Evolutionary conservation across 1,284 basidiomycete genomes (phyloP), one percentile per base, ranked within the genome.

Genomic region (Leccinum insolens): DNA sequence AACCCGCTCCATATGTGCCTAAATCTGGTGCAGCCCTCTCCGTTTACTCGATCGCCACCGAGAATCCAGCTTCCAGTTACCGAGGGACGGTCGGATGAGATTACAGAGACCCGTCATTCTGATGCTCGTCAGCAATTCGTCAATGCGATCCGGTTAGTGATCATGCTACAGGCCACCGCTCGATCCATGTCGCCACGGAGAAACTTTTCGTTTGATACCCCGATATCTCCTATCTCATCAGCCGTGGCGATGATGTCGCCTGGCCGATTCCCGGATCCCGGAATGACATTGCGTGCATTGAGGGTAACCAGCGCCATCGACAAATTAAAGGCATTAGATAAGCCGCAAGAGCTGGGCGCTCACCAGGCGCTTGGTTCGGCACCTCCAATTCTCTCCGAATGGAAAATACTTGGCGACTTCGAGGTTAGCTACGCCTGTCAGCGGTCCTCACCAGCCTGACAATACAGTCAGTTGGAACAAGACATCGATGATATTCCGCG

Each of bases 401-500:
- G 80, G 80, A 57, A 76, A 76, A 65, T 82, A 78, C 65, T 62
- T 81, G 66, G 80, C 80, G 9, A 81, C 82, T 14, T 81, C 79
- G 12, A 81, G 78, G 78, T 72, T 34, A 22, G 70, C 52, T 15
- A 22, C 9, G 15, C 22, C 22, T 22, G 41, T 62, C 65, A 28
- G 28, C 11, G 37, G 22, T 37, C 20, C 7, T 55, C 66, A 17
- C 7, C 22, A 28, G 22, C 44, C 70, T 76, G 39, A 72, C 65
- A 62, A 31, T 39, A 68, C 58, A 22, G 66, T 61, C 22, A 92
- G 91, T 71, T 94, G 92, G 92, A 91, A 94, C 75, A 82, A 88
- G 68, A 93, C 91, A 1, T 89, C 89, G 1, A 83, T 90, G 25
- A 88, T 94, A 61, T 93, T 92, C 79, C 85, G 84, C 68, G 88